Conservation (phyloP, 495 filamentous ascomycete species). For the Cairneyella variabilis region DNA sequence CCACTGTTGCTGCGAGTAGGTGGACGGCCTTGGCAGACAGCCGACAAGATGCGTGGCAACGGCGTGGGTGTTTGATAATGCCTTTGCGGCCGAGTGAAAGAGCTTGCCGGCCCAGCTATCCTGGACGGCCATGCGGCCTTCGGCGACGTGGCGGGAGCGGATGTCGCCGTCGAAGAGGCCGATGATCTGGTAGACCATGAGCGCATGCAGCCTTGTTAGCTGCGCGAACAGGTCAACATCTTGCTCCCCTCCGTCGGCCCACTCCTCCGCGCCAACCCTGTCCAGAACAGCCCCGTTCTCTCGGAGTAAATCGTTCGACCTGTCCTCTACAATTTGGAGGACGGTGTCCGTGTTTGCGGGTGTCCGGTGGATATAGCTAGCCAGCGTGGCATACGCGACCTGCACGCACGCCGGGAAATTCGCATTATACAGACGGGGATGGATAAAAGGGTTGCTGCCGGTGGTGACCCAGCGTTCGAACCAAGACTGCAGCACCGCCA, state of each 20-base stretch:
- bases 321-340: constrained; percentile 4
- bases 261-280: neutral
- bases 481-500: neutral
- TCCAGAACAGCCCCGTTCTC: neutral
- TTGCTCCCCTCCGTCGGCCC: neutral
- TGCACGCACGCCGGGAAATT: neutral
- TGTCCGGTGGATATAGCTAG: constrained; percentile 2
- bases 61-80: neutral
- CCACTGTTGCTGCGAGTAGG: constrained; percentile 24
- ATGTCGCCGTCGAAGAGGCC: constrained; percentile 54
- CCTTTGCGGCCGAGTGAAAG: constrained; percentile 18
- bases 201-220: constrained; percentile 41
- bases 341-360: neutral
- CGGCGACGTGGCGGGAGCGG: constrained; percentile 40
- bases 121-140: constrained; percentile 42
- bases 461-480: neutral
- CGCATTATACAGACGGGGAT: neutral
- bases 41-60: too few relatives aligned
- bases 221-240: constrained; percentile 21
- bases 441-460: constrained; percentile 4
- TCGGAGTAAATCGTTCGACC: neutral
- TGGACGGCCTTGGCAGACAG: too few relatives aligned
- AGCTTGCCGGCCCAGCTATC: constrained; percentile 36
- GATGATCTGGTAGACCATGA: constrained; percentile 49
- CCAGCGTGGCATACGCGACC: neutral